Evolutionary conservation across 2,329 filamentous ascomycete species (phyloP).

Genomic region (Xenosphaeropsis pyriputrescens): DNA sequence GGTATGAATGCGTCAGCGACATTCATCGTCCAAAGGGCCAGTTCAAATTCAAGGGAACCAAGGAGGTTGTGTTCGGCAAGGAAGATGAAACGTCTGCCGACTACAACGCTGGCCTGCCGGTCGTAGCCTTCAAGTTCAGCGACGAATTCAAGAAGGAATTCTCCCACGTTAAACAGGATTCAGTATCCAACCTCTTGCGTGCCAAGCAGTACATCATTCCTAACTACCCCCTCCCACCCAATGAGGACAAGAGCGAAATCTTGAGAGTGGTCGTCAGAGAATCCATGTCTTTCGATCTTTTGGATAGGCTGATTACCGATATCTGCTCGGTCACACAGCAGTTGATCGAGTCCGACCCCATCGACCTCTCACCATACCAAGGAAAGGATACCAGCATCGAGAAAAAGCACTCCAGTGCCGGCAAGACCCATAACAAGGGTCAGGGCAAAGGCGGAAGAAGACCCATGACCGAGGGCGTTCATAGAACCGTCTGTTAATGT

Average conservation of each 20-base stretch:
- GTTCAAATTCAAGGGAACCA: constrained; percentile 17
- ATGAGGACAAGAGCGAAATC: constrained; percentile 47
- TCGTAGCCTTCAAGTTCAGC: constrained; percentile 51
- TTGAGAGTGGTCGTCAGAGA: constrained; percentile 53
- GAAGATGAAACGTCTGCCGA: constrained; percentile 37
- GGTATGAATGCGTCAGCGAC: constrained; percentile 50
- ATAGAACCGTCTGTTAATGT: constrained; percentile 29
- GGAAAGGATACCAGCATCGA: constrained; percentile 20
- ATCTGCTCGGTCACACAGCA: constrained; percentile 44
- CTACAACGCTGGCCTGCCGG: constrained; percentile 51
- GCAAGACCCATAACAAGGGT: constrained; percentile 4
- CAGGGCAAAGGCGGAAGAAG: constrained; percentile 20
- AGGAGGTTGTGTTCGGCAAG: constrained; percentile 20
- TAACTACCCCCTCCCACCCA: constrained; percentile 52
- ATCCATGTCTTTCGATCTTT: constrained; percentile 51
- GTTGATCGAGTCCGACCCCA: constrained; percentile 35
- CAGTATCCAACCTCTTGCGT: constrained; percentile 44
- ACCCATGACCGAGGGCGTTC: constrained; percentile 30
- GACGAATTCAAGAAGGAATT: constrained; percentile 45
- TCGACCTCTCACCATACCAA: constrained; percentile 26
- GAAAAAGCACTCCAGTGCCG: constrained; percentile 20
- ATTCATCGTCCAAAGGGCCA: constrained; percentile 44
- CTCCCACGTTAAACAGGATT: constrained; percentile 49
- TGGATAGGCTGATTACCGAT: constrained; percentile 47
- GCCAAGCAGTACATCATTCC: constrained; percentile 59